phyloP scores from a whole-genome alignment of 2,329 filamentous ascomycete genomes.

The Chaetoscypha palmicola region DNA sequence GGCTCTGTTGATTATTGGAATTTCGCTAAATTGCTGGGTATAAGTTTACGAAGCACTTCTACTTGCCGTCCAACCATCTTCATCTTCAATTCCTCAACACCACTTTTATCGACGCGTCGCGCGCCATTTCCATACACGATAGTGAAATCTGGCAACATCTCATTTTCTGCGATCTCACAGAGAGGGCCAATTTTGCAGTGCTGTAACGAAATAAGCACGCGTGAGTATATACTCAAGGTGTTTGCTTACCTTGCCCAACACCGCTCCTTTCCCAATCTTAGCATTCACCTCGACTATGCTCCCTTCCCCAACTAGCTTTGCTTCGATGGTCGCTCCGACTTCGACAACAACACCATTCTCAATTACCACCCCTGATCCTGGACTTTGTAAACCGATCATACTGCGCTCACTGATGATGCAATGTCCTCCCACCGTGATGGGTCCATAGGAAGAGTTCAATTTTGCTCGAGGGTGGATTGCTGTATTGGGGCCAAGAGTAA shows the following conservation, averaged over 20 bases:
- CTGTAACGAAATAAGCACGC: slow-evolving; percentile 33
- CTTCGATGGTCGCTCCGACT: slow-evolving; percentile 52
- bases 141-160: slow-evolving; percentile 56
- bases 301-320: slow-evolving; percentile 41
- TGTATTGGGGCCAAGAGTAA: slow-evolving; percentile 69
- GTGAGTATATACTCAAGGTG: not conserved
- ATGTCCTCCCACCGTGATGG: slow-evolving; percentile 72
- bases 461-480: slow-evolving; percentile 82
- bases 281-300: slow-evolving; percentile 56
- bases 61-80: slow-evolving; percentile 61
- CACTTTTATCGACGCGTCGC: slow-evolving; percentile 50
- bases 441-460: slow-evolving; percentile 70
- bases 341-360: slow-evolving; percentile 58
- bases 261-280: slow-evolving; percentile 51
- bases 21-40: slow-evolving; percentile 48
- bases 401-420: slow-evolving; percentile 73
- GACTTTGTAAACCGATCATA: slow-evolving; percentile 43
- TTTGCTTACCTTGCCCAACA: slow-evolving; percentile 51
- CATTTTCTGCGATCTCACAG: slow-evolving; percentile 50
- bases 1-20: slow-evolving; percentile 25
- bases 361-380: slow-evolving; percentile 39
- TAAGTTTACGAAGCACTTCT: slow-evolving; percentile 58
- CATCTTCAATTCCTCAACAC: slow-evolving; percentile 56
- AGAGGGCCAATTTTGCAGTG: slow-evolving; percentile 65
- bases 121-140: slow-evolving; percentile 62